A percentile compares a stretch with the other conserved stretches of the same genome.
Evolutionary conservation across 768 basidiomycete genomes (phyloP).

Genomic region (Leccinum variicolor): DNA sequence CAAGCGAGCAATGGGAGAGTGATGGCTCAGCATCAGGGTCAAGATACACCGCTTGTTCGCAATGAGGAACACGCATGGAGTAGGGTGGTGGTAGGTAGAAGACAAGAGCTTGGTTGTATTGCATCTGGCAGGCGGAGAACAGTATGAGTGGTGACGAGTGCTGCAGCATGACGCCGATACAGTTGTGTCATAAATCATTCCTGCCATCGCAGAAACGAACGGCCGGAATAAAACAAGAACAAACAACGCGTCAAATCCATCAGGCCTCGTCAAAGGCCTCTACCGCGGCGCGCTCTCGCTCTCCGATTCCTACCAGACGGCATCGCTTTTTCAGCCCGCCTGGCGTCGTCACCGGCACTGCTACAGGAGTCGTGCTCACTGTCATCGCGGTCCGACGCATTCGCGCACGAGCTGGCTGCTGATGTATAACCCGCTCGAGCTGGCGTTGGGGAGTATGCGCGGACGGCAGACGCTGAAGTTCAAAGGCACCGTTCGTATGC

Average conservation of each 20-base stretch:
- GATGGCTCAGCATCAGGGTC: too few relatives aligned
- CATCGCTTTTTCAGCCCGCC: slow-evolving; percentile 58
- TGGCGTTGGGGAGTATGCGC: slow-evolving; percentile 79
- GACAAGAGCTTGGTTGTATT: too few relatives aligned
- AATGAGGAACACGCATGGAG: too few relatives aligned
- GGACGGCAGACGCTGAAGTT: slow-evolving; percentile 62
- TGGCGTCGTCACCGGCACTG: slow-evolving; percentile 30
- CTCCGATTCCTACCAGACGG: slow-evolving; percentile 73
- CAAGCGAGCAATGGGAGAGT: too few relatives aligned
- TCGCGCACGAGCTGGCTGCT: slow-evolving; percentile 38
- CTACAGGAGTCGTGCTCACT: slow-evolving; percentile 22
- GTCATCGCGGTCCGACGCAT: slow-evolving; percentile 23
- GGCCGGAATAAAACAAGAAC: too few relatives aligned
- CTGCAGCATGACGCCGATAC: too few relatives aligned
- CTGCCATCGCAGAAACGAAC: too few relatives aligned
- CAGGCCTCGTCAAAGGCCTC: slow-evolving; percentile 30
- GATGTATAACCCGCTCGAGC: slow-evolving; percentile 66
- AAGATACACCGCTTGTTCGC: too few relatives aligned
- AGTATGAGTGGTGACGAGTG: too few relatives aligned
- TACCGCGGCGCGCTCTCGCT: slow-evolving; percentile 73
- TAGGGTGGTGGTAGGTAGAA: too few relatives aligned
- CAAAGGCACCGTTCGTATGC: slow-evolving; percentile 48
- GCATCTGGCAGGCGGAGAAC: too few relatives aligned
- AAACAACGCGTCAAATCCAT: not conserved
- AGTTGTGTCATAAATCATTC: too few relatives aligned